Evolutionary conservation across 257 asterid species (phyloP), one percentile per base, ranked within the genome.

Genomic region (Przewalskia tangutica): DNA sequence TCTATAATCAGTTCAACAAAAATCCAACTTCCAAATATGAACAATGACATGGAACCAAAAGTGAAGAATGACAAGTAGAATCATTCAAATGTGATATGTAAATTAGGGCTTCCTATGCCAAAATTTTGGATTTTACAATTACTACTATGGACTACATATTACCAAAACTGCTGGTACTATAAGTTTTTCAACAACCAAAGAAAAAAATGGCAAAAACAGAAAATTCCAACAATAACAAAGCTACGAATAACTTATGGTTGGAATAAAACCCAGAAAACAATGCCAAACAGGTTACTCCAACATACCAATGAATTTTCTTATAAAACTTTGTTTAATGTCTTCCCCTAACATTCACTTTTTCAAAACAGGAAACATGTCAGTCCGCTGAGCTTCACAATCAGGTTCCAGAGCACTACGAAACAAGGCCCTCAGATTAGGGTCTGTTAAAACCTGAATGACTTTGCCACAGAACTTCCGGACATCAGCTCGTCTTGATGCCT

Each of bases 381-480:
- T 95, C n/a, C 64, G 94, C 88, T 90, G 95, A 75, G 93, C 81
- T 86, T 89, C 91, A 44, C 95, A 92, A 7, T 92, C 97, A n/a
- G n/a, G 84, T 80, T 88, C 95, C 93, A 96, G 82, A 34, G 88
- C 84, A 81, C 88, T 84, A 13, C 93, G 90, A 82, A 94, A 93
- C 27, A 83, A 77, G 4, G 84, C 36, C 12, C 70, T 38, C 84
- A 91, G 83, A n/a, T 91, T 70, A 77, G 36, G 88, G 44, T 71
- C 83, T 0, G 84, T 89, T n/a, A n/a, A 14, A 96, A 18, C 12
- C 86, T 90, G 97, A 83, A 94, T 89, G 27, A 94, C 88, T 87
- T 90, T 94, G 77, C 91, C 83, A 64, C 98, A 94, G 84, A 94
- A 96, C 79, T 90, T 96, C n/a, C 0, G 95, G 63, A 96, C 97